phyloP scores from a whole-genome alignment of 1,139 yeast genomes.

The Nakaseomyces glabratus region DNA sequence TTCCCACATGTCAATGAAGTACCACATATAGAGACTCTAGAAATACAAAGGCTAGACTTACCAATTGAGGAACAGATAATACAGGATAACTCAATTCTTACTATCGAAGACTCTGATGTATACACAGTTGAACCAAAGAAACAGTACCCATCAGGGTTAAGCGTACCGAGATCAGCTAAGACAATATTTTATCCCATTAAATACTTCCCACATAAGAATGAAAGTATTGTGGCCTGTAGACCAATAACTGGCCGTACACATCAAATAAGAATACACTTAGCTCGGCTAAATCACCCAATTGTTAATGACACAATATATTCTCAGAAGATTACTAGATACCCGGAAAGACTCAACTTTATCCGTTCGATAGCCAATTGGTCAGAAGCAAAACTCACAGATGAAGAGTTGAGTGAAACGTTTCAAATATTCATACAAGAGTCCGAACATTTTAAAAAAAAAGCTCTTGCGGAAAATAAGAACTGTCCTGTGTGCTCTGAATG shows the following conservation, averaged over 20 bases:
- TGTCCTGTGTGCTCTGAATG: conserved; percentile 39
- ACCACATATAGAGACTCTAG: conserved; percentile 10
- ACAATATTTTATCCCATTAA: conserved; percentile 36
- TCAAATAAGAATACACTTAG: conserved; percentile 66
- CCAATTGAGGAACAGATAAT: conserved; percentile 3
- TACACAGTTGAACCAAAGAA: conserved; percentile 63
- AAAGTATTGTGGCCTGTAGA: conserved; percentile 52
- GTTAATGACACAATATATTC: conserved; percentile 57
- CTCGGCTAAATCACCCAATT: conserved; percentile 59
- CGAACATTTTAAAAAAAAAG: conserved; percentile 11
- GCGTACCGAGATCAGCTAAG: conserved; percentile 32
- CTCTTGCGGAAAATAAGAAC: conserved; percentile 30
- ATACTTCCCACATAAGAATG: conserved; percentile 32
- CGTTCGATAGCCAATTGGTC: conserved; percentile 70
- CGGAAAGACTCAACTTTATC: conserved; percentile 21
- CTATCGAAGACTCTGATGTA: conserved; percentile 51
- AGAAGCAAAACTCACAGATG: conserved; percentile 40
- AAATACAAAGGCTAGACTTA: background rate
- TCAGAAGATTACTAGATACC: conserved; percentile 22
- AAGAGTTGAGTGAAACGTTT: conserved; percentile 28
- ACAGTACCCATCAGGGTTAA: conserved; percentile 26
- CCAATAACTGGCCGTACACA: conserved; percentile 74
- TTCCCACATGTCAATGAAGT: conserved; percentile 36
- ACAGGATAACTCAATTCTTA: conserved; percentile 28
- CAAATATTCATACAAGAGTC: conserved; percentile 23